phyloP scores from a whole-genome alignment of 768 basidiomycete species.

The Holtermannia corniformis region DNA sequence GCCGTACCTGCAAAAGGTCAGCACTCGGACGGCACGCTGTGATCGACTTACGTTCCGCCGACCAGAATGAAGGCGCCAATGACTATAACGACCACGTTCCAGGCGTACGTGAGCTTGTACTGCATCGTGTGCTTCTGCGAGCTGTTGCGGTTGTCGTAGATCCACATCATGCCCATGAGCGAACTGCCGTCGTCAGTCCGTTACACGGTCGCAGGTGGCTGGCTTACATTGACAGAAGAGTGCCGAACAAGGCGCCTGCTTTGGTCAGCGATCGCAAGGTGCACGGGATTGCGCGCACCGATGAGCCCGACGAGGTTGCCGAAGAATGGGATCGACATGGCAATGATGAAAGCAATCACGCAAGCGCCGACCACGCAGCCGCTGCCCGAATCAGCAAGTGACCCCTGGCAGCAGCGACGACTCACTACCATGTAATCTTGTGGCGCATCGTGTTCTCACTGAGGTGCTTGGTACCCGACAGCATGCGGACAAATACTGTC shows the following conservation, averaged over 20 bases:
- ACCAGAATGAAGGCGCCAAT: constrained; percentile 16
- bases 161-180: constrained; percentile 10
- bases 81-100: constrained; percentile 9
- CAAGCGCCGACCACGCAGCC: constrained; percentile 7
- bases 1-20: background rate
- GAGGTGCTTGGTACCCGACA: constrained; percentile 12
- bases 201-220: background rate
- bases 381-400: too few relatives aligned
- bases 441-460: constrained; percentile 5
- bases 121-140: constrained; percentile 2
- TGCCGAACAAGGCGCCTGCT: constrained; percentile 14
- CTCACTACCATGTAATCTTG: constrained; percentile 10
- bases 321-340: constrained; percentile 16
- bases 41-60: constrained; percentile 17
- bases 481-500: constrained; percentile 15
- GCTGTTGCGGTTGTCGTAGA: constrained; percentile 9
- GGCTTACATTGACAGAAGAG: constrained; percentile 9
- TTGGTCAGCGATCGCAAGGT: too few relatives aligned
- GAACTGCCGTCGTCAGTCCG: constrained; percentile 1
- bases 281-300: too few relatives aligned
- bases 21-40: too few relatives aligned
- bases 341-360: constrained; percentile 8
- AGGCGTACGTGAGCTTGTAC: constrained; percentile 7
- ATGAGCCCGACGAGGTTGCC: constrained; percentile 17
- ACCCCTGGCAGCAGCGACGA: too few relatives aligned